Conservation (phyloP, 164 flowering plant species). For the Vitis vinifera region ASM3070453v1 NC_081818.1:30133001-30133500, state of each 20-base stretch:
- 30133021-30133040: constrained; percentile 70
- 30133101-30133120: constrained; percentile 48
- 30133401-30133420: too few species aligned
- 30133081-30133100: constrained; percentile 44
- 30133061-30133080: constrained; percentile 53
- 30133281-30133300: neutral
- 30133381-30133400: too few species aligned
- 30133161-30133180: constrained; percentile 18
- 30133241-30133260: neutral
- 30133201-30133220: constrained; percentile 8
- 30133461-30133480: too few species aligned
- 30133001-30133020: constrained; percentile 30
- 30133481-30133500: too few species aligned
- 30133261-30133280: neutral
- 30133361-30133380: too few species aligned
- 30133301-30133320: too few species aligned
- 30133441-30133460: too few species aligned
- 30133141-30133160: constrained; percentile 20
- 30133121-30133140: constrained; percentile 36
- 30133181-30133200: constrained; percentile 7
- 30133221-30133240: neutral
- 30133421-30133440: too few species aligned
- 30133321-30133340: too few species aligned
- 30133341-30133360: too few species aligned
- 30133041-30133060: constrained; percentile 66